Evolutionary conservation across 1,284 basidiomycete genomes (phyloP), one percentile per base, ranked within the genome.

Genomic region (Ceratobasidium theobromae): DNA sequence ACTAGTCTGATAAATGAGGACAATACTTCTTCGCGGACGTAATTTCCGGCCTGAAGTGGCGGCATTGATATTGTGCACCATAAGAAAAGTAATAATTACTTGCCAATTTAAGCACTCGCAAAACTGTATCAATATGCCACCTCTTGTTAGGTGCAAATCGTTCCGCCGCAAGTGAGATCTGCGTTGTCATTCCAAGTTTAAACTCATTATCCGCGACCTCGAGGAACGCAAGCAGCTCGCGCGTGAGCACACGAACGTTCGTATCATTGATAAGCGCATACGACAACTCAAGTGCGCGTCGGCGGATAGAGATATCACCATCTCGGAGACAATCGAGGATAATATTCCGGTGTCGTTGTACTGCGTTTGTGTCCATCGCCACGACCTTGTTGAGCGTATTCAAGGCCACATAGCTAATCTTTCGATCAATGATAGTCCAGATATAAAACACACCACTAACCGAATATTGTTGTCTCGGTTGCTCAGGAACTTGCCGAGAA

Each of bases 321-420:
- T 99, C 97, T 16, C 96, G 89, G 35, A 99, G 81, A 80, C 97
- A 99, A 76, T 98, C 97, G 28, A 99, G 86, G 71, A 99, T 98
- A 72, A 94, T 99, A 76, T 96, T 95, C 41, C 95, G 90, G 77
- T 99, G 97, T 27, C 97, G 87, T 77, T 98, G 96, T 0, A 99
- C 97, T 25, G 97, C 97, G 74, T 95, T 96, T 8, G 96, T 98
- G 77, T 99, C 96, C 82, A 99, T 96, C 9, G 90, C 84, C 2
- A 99, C 96, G 27, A 99, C 96, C 77, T 99, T 99, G 83, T 97
- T 98, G 51, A 99, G 84, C 0, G 97, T 99, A 77, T 99, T 96
- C 54, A 99, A 84, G 4, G 97, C 96, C 48, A 99, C 97, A 76
- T 99, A 99, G 65, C 95, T 95, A 72, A 3, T 11, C 25, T 18